Evolutionary conservation across 2,329 filamentous ascomycete genomes (phyloP).

Genomic region (Neonectria sp.): DNA sequence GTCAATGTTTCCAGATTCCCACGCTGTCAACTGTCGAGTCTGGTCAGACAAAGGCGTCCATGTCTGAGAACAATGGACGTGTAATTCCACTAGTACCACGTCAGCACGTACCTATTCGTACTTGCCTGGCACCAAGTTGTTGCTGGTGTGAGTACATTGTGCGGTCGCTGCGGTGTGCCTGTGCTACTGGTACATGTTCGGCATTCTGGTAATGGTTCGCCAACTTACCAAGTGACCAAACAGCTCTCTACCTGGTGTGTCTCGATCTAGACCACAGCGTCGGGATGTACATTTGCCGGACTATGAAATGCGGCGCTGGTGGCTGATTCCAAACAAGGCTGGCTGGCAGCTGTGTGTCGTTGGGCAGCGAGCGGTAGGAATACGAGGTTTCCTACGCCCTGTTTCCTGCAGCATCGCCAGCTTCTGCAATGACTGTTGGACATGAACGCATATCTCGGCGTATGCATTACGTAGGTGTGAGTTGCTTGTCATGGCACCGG

Average conservation of each 20-base stretch:
- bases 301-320: constrained; percentile 4
- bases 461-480: not conserved
- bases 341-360: not conserved
- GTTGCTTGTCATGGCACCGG: constrained; percentile 2
- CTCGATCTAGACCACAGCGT: not conserved
- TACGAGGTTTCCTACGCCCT: constrained; percentile 5
- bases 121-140: not conserved
- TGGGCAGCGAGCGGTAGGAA: not conserved
- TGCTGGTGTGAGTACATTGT: not conserved
- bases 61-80: not conserved
- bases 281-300: constrained; percentile 2
- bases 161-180: constrained; percentile 14
- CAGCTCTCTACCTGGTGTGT: not conserved
- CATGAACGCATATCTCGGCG: constrained; percentile 1
- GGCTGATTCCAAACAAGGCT: not conserved
- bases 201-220: constrained; percentile 4
- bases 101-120: not conserved
- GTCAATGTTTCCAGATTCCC: constrained; percentile 4
- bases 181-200: constrained; percentile 21
- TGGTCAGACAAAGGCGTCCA: not conserved
- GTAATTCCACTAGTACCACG: constrained; percentile 2
- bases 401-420: not conserved
- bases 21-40: constrained; percentile 1
- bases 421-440: constrained; percentile 3
- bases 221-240: constrained; percentile 8